Conservation (phyloP, 257 asterid genomes). For the Nicotiana obtusifolia region DNA sequence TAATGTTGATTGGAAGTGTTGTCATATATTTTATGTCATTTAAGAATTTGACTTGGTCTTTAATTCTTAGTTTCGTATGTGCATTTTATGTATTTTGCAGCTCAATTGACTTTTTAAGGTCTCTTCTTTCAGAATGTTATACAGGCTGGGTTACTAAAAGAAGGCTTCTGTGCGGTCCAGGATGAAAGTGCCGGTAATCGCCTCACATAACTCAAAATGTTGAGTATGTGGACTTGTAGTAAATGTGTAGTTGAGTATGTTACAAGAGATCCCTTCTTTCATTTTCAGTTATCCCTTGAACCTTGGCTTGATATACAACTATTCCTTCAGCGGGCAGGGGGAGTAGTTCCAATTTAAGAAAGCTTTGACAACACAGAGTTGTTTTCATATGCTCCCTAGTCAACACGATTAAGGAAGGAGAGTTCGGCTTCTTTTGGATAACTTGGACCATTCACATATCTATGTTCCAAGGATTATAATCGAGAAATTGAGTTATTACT, state of each 20-base stretch:
- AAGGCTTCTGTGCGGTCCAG: slow-evolving; percentile 85
- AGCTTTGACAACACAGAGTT: neutral
- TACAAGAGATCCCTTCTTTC: neutral
- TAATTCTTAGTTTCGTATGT: neutral
- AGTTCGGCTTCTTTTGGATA: neutral
- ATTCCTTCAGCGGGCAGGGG: neutral
- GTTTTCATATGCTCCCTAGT: neutral
- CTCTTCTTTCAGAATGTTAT: slow-evolving; percentile 50
- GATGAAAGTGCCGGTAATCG: slow-evolving; percentile 94
- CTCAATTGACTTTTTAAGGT: slow-evolving; percentile 17
- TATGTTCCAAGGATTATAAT: slow-evolving; percentile 2
- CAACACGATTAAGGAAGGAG: neutral
- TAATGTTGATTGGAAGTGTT: neutral
- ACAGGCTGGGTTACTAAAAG: slow-evolving; percentile 82
- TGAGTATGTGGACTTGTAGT: neutral
- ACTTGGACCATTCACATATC: neutral
- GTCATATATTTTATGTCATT: neutral
- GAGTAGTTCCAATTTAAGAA: neutral
- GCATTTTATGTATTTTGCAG: slow-evolving; percentile 7
- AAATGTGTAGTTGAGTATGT: neutral
- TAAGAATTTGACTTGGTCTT: slow-evolving; percentile 9
- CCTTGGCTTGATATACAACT: neutral
- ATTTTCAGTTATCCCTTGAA: neutral
- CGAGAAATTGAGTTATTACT: neutral
- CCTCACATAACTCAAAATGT: neutral